Percentiles rank a stretch among this genome's conserved stretches.
Evolutionary conservation across 495 filamentous ascomycete species (phyloP).

Genomic region (Aspergillus ellipticus): DNA sequence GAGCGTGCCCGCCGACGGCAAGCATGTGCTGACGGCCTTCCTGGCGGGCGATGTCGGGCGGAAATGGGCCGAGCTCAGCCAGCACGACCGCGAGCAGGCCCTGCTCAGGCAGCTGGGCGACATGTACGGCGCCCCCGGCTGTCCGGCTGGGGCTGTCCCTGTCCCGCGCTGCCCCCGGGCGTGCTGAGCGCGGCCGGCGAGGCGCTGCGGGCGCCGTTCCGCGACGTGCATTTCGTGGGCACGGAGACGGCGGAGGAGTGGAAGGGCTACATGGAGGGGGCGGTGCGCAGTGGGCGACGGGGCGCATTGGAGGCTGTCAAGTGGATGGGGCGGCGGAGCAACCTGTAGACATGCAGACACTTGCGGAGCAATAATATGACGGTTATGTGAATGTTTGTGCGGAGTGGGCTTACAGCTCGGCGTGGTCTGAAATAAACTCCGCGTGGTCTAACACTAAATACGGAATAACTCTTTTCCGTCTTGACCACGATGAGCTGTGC

Average conservation of each 20-base stretch:
- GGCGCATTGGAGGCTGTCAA: constrained; percentile 34
- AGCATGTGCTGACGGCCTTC: constrained; percentile 42
- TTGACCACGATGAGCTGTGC: too few relatives aligned
- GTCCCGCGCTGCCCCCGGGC: constrained; percentile 20
- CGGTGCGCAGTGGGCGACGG: constrained; percentile 30
- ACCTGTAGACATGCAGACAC: neutral
- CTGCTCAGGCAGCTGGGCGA: constrained; percentile 9
- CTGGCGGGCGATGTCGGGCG: constrained; percentile 30
- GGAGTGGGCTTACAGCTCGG: too few relatives aligned
- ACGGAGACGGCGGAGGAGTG: constrained; percentile 39
- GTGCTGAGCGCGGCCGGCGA: constrained; percentile 19
- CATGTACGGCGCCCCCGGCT: constrained; percentile 6
- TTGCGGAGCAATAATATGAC: neutral
- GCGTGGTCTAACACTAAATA: too few relatives aligned
- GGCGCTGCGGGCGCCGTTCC: constrained; percentile 19
- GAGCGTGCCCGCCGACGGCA: constrained; percentile 23
- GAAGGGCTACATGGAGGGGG: constrained; percentile 50
- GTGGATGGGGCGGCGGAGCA: neutral
- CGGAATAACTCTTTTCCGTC: too few relatives aligned
- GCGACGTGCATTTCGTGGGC: constrained; percentile 42
- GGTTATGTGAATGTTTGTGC: neutral
- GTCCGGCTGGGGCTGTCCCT: constrained; percentile 23
- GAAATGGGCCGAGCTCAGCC: constrained; percentile 22
- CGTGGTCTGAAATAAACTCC: too few relatives aligned
- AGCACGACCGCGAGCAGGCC: constrained; percentile 10